Evolutionary conservation across 1,284 basidiomycete species (phyloP), one percentile per base, ranked within the genome.

Genomic region (Athelia sp.): DNA sequence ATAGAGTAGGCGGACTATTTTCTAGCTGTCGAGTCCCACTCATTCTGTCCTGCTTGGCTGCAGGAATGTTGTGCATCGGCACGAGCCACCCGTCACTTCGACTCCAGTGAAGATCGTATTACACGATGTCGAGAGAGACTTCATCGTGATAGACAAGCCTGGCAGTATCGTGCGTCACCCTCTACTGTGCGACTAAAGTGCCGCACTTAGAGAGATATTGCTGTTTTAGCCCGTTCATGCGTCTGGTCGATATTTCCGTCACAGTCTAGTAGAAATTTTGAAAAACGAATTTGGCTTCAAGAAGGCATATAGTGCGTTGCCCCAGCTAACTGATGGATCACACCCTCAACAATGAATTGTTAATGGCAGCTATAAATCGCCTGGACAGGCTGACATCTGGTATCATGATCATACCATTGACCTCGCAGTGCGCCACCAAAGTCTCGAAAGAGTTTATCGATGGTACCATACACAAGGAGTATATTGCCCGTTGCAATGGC

Each of bases 361-460:
- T 47, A 38, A 46, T 19, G 40, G 17, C 62, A 97, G 94, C 96
- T 52, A 88, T 94, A 35, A 99, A 99, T 64, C 81, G 97, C 45
- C 74, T 99, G 43, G 97, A 99, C 68, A 79, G 97, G 46, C 74
- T 99, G 17, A 99, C 97, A 0, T 96, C 93, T 0, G 97, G 97
- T 3, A 76, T 98, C 49, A 96, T 99, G 94, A 91, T 99, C 56
- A 77, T 98, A 48, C 92, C 93, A 0, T 75, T 94, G 13, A 87
- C 85, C 13, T 73, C 84, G 1, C 71, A 81, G 43, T 78, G 89
- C 22, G 92, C 94, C 0, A 76, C 82, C 18, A 66, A 73, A 15
- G 72, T 99, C 19, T 86, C 91, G 1, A 74, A 78, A 13, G 92
- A 96, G 67, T 98, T 99, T 63, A 74, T 81, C 52, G 78, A 81